These are phyloP conservation scores for Hebeloma cylindrosporum DNA, from an alignment of 768 basidiomycete species.

Conservation along the genomic window DNA sequence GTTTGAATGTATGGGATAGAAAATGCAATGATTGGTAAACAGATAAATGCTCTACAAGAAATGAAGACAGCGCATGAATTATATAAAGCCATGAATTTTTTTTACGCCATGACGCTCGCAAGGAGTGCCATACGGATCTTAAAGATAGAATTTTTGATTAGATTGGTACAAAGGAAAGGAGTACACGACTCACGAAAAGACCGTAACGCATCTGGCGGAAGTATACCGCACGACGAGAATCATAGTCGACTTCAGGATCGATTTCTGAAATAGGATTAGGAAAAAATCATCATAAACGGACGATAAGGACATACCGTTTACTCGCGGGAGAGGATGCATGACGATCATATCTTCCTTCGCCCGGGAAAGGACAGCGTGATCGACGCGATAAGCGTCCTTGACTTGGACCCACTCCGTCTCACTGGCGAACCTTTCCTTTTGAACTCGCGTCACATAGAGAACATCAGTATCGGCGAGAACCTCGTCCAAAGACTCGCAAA, in stretches of 20 bases:
- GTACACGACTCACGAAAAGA: slow-evolving; percentile 82
- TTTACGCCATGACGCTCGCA: slow-evolving; percentile 34
- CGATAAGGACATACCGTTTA: slow-evolving; percentile 61
- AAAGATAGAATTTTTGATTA: background rate
- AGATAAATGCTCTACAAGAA: too few species aligned
- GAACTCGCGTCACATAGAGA: slow-evolving; percentile 93
- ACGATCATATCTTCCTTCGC: slow-evolving; percentile 98
- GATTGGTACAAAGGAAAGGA: background rate
- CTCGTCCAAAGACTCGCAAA: slow-evolving; percentile 88
- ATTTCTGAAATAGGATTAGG: slow-evolving; percentile 92
- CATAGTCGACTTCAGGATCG: slow-evolving; percentile 97
- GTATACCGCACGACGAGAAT: slow-evolving; percentile 90
- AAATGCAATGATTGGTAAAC: too few species aligned
- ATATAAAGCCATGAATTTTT: too few species aligned
- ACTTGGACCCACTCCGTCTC: slow-evolving; percentile 86
- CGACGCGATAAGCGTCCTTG: slow-evolving; percentile 89
- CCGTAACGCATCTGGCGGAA: slow-evolving; percentile 99
- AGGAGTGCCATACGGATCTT: slow-evolving; percentile 38
- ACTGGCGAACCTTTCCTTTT: slow-evolving; percentile 87
- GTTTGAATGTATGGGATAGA: too few species aligned
- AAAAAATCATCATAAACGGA: slow-evolving; percentile 14
- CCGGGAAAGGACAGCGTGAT: slow-evolving; percentile 88
- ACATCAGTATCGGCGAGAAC: slow-evolving; percentile 93
- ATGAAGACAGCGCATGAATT: too few species aligned
- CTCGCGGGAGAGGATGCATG: slow-evolving; percentile 97